Evolutionary conservation across 306 rosid genomes (phyloP).

Genomic region (Crataegus laevigata): DNA sequence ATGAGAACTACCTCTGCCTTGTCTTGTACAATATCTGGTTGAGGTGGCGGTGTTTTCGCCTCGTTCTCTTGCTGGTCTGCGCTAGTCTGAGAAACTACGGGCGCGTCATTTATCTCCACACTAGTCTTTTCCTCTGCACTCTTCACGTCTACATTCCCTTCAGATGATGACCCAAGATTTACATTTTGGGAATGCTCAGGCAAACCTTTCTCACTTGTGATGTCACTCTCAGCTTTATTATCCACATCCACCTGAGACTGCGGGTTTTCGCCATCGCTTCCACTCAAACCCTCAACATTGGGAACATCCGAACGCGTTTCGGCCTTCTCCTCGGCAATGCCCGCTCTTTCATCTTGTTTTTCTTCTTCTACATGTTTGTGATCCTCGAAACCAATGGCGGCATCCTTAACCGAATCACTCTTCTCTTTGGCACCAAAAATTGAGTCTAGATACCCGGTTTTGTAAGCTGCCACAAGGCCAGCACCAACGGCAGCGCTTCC

Average conservation of each 20-base stretch:
- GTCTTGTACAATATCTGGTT: constrained; percentile 25
- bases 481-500: constrained; percentile 67
- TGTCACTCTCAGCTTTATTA: constrained; percentile 25
- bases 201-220: constrained; percentile 30
- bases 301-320: constrained; percentile 33
- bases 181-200: constrained; percentile 30
- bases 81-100: constrained; percentile 23
- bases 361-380: constrained; percentile 20
- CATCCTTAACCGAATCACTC: constrained; percentile 24
- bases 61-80: constrained; percentile 35
- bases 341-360: constrained; percentile 28
- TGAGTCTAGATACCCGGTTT: constrained; percentile 57
- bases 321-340: constrained; percentile 37
- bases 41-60: constrained; percentile 25
- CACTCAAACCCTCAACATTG: constrained; percentile 32
- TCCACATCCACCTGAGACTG: constrained; percentile 27
- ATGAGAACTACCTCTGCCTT: constrained; percentile 46
- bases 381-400: constrained; percentile 20
- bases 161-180: constrained; percentile 24
- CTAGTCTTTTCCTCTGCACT: constrained; percentile 23
- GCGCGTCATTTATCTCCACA: constrained; percentile 25
- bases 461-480: constrained; percentile 61
- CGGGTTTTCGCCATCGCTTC: constrained; percentile 23
- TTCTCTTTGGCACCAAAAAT: constrained; percentile 38
- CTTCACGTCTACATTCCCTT: constrained; percentile 23